Base-by-base conservation (phyloP, 768 basidiomycete species). In the Butyriboletus loyo region DNA sequence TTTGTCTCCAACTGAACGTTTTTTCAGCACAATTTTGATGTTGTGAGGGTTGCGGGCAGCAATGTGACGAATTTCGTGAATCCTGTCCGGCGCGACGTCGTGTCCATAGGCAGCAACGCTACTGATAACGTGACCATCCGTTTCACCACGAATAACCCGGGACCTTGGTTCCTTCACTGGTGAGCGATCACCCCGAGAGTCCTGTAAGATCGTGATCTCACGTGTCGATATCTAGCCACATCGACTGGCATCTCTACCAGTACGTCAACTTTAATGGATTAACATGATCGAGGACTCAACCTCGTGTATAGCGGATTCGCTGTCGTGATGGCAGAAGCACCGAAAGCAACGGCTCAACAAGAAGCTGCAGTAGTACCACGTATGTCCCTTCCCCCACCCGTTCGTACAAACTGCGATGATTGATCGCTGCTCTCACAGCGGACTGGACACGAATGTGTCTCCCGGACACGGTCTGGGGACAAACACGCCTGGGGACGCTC, bases 71-170 rank as follows among this genome's bases (percentile, higher is more conserved):
- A 76, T 59, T 76, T 67, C 32, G 59, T 58, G 7, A 72, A 74
- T 42, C 75, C 75, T 5, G 62, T 72, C 22, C 58, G 61, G 25
- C 66, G 74, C 14, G 74, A 75, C 22, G 66, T 67, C 8, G 66
- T 71, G 17, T 64, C 58, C 31, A 49, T 64, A 0, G 70, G 68
- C 13, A 41, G 13, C 4, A 36, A 22, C 0, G 41, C 77, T 62
- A 56, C 47, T 3, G 67, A 79, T 69, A 66, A 77, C 58, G 80
- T 81, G 21, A 78, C 77, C 5, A 72, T 88, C 46, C 77, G 84
- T 46, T 87, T 84, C 66, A 61, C 68, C 24, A 85, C 84, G 1
- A 79, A 87, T 56, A 88, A 88, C 64, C 74, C 86, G 1, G 86
- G 86, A 11, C 79, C 80, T 10, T 85, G 83, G 80, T 72, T 79